Evolutionary conservation across 257 asterid species (phyloP).

Genomic region (Echites panduratus): DNA sequence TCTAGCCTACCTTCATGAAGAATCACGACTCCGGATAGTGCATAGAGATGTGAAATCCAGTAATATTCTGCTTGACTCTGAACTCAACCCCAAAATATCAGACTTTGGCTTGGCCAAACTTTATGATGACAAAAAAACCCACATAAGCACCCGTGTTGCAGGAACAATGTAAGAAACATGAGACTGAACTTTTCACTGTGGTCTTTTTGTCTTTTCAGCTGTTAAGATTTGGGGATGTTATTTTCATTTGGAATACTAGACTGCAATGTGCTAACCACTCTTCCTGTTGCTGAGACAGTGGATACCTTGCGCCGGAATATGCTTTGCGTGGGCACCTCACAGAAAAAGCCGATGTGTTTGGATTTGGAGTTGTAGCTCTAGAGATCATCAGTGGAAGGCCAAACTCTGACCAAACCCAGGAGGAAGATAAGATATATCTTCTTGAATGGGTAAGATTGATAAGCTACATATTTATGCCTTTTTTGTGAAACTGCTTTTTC

Average conservation of each 20-base stretch:
- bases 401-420: slow-evolving; percentile 17
- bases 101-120: slow-evolving; percentile 82
- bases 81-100: slow-evolving; percentile 59
- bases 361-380: slow-evolving; percentile 22
- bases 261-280: not conserved
- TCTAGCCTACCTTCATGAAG: slow-evolving; percentile 73
- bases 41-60: slow-evolving; percentile 82
- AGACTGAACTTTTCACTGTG: not conserved
- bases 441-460: slow-evolving; percentile 22
- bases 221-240: too few relatives aligned
- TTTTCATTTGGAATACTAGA: not conserved
- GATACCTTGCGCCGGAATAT: slow-evolving; percentile 22
- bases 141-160: slow-evolving; percentile 81
- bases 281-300: slow-evolving; percentile 12
- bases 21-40: slow-evolving; percentile 59
- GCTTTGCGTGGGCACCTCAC: slow-evolving; percentile 25
- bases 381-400: slow-evolving; percentile 26
- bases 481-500: not conserved
- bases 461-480: not conserved
- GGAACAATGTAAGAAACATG: slow-evolving; percentile 65
- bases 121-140: slow-evolving; percentile 45
- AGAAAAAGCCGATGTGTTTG: slow-evolving; percentile 26
- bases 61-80: slow-evolving; percentile 65
- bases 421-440: slow-evolving; percentile 21
- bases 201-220: not conserved